Conservation (phyloP, 225 moss, liverwort and hornwort genomes). For the Rhytidiadelphus loreus region DNA sequence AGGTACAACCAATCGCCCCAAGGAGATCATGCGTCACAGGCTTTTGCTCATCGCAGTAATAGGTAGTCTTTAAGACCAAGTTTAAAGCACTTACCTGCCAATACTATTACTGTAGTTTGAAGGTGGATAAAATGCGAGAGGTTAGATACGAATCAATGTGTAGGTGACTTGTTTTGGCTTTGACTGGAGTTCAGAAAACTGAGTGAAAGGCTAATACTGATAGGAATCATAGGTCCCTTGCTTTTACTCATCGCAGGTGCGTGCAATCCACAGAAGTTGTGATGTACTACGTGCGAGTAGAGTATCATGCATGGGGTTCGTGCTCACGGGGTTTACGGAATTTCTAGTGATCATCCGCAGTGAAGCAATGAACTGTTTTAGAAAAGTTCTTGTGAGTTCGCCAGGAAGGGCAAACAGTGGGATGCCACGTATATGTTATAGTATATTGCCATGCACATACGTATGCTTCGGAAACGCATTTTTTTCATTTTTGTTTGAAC, state of each 20-base stretch:
- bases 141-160: not conserved
- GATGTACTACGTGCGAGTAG: not conserved
- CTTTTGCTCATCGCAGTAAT: not conserved
- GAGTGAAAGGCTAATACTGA: not conserved
- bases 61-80: not conserved
- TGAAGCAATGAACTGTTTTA: conserved; percentile 1
- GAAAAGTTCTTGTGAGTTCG: conserved; percentile 1
- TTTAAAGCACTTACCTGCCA: not conserved
- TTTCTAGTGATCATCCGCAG: not conserved
- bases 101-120: not conserved
- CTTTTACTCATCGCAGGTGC: not conserved
- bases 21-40: not conserved
- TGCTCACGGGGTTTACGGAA: not conserved
- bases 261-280: not conserved
- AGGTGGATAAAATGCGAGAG: not conserved
- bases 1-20: conserved; percentile 1
- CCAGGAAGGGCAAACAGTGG: not conserved
- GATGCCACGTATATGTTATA: not conserved
- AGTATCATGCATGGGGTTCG: not conserved
- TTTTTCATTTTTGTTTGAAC: not conserved
- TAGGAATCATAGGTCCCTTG: not conserved
- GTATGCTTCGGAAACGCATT: not conserved
- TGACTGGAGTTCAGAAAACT: not conserved
- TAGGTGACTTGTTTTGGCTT: not conserved
- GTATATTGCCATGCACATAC: not conserved